Evolutionary conservation across 148 eudicot species (phyloP).

Genomic region (Diospyros kaki): DNA sequence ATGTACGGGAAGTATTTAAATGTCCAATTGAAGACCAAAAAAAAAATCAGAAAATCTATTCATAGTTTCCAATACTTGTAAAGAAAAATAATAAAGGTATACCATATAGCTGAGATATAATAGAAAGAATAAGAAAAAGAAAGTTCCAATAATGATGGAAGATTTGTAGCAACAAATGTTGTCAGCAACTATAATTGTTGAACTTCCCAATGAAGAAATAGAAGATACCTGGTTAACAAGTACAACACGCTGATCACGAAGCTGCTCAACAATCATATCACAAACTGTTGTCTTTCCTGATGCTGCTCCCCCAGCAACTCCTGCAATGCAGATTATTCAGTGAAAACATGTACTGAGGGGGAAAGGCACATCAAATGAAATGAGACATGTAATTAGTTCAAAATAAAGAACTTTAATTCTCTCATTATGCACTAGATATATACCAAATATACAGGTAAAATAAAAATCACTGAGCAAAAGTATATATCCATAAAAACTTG

Average conservation of each 20-base stretch:
- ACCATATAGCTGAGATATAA: too few species aligned
- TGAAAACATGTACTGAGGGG: neutral
- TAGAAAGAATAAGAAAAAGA: neutral
- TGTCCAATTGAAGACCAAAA: neutral
- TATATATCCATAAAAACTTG: too few species aligned
- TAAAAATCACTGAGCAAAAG: too few species aligned
- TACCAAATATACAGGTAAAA: too few species aligned
- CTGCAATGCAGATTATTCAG: slow-evolving; percentile 37
- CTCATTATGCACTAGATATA: neutral
- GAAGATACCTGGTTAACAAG: slow-evolving; percentile 86
- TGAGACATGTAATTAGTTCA: neutral
- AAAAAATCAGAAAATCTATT: neutral
- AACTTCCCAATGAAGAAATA: neutral
- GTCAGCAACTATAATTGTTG: neutral
- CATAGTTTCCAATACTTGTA: neutral
- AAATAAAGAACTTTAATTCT: neutral
- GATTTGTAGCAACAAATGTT: neutral
- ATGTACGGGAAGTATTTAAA: neutral
- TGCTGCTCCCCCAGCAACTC: slow-evolving; percentile 99
- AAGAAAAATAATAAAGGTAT: neutral
- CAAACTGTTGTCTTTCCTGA: slow-evolving; percentile 98
- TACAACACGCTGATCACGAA: slow-evolving; percentile 96
- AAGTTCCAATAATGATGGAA: neutral
- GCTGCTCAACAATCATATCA: slow-evolving; percentile 99
- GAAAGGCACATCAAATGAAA: neutral